Base-by-base conservation (phyloP, 495 filamentous ascomycete species). In the Paragyromitra xinjiangensis region DNA sequence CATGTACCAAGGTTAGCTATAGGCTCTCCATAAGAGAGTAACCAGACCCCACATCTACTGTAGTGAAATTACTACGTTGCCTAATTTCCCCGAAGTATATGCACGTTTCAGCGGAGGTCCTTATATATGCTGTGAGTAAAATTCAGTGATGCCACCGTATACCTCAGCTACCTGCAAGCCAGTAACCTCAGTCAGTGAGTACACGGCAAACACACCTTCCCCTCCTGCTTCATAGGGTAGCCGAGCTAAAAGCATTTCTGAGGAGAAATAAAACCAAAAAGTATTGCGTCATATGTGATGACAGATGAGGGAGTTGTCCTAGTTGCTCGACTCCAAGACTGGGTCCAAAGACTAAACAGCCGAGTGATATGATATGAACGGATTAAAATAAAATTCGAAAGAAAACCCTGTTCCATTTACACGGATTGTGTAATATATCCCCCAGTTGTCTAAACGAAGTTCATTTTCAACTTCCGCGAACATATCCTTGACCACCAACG, bases 1-100 rank as follows among this genome's bases (percentile, higher is more conserved):
- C 39, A 44, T 44, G 7, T 40, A 19, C 37, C 4, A 42, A 44
- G 6, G 29, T 1, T 16, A 14, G 5, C 79, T 95, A 98, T 81
- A 39, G 16, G 34, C 94, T 95, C 65, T 91, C 16, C 9, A 97
- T 79, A 99, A 95, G 68, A 97, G 98, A 92, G 94, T 95, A 67
- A 96, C 97, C 83, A 91, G 90, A 65, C 93, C 93, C 6, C 87
- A 88, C 64, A 88, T 88, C 0, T 34, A 34, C 29, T 3, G 29
- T 34, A 34, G 29, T 34, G 29, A 34, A 29, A 34, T 34, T 34
- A 34, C 29, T 34, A 3, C 29, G 29, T 34, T 34, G 29, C 29
- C 29, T 34, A 34, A 34, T 34, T 34, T 34, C 3, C 29, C 3
- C 29, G 29, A 34, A 34, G 29, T 34, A 34, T 34, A 34, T 34